Evolutionary conservation across 768 basidiomycete genomes (phyloP), one percentile per base, ranked within the genome.

Genomic region (Leucocoprinus leucothites): DNA sequence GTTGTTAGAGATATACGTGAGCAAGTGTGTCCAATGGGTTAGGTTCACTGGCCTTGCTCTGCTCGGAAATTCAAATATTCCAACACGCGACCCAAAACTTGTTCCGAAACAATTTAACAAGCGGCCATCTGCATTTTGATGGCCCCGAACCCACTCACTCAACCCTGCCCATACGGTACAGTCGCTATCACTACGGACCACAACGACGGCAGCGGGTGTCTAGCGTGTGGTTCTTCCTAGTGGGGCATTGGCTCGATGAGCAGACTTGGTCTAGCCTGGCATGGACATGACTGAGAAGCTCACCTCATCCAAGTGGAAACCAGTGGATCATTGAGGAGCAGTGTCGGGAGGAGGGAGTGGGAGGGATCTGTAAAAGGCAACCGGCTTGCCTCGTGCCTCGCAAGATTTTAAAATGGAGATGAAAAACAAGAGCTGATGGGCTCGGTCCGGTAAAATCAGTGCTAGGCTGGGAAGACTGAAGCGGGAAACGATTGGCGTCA

Each of bases 181-280:
- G 59, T 60, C 58, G 56, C 62, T 60, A 63, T 59, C 60, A 55
- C 58, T 55, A 60, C 59, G 7, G n/a, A 25, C 54, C 49, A 18
- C 34, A 24, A 26, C 16, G n/a, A 19, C 16, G 28, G 40, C 22
- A 31, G 28, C 40, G 26, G 40, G 5, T 16, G 22, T 26, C 31
- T 31, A 11, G 31, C 31, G 11, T 5, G 31, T 31, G 31, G 31
- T 31, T 31, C 31, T 31, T 31, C 11, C 31, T 5, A 5, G 31
- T 11, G 31, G 31, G 31, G 5, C 5, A 5, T 11, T 31, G 11
- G 31, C 31, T 31, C 31, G 31, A 5, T 31, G 31, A 31, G 31
- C 31, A 31, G 11, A 5, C 6, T 31, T 31, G 40, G 50, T 42
- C 50, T 42, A 51, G 7, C 8, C 40, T 28, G 38, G 2, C 3